Conservation (phyloP, 1,284 basidiomycete genomes). For the Pascua sp. region DNA sequence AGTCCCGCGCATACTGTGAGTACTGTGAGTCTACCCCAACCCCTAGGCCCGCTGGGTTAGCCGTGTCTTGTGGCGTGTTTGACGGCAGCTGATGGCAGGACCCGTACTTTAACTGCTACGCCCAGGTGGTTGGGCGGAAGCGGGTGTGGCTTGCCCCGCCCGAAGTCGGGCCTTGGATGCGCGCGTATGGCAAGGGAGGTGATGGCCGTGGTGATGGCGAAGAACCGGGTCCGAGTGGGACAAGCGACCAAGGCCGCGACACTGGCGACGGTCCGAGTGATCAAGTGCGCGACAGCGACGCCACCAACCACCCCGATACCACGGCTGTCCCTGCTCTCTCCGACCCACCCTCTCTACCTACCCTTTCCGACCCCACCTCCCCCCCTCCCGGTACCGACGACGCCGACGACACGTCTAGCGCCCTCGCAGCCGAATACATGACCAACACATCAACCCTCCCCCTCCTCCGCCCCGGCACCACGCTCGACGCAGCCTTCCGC, state of each 20-base stretch:
- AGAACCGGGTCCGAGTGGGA: too few relatives aligned
- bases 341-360: too few relatives aligned
- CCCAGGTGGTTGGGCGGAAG: slow-evolving; percentile 82
- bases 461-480: slow-evolving; percentile 30
- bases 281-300: neutral
- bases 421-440: slow-evolving; percentile 37
- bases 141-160: slow-evolving; percentile 91
- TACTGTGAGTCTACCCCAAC: too few relatives aligned
- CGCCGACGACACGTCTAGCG: too few relatives aligned
- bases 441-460: slow-evolving; percentile 51
- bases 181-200: slow-evolving; percentile 43
- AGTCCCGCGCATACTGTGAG: slow-evolving; percentile 89
- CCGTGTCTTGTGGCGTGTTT: neutral
- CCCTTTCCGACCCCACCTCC: too few relatives aligned
- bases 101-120: slow-evolving; percentile 89
- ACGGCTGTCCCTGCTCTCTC: too few relatives aligned
- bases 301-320: too few relatives aligned
- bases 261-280: neutral
- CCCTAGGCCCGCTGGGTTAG: too few relatives aligned
- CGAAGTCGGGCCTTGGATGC: slow-evolving; percentile 56
- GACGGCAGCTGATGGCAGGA: slow-evolving; percentile 58
- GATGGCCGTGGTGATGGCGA: neutral
- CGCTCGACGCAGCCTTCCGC: neutral
- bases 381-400: too few relatives aligned
- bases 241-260: too few relatives aligned